A percentile compares a stretch with the other conserved stretches of the same genome.
Conservation (phyloP, 164 flowering plant genomes). For the Magnolia officinalis region DNA sequence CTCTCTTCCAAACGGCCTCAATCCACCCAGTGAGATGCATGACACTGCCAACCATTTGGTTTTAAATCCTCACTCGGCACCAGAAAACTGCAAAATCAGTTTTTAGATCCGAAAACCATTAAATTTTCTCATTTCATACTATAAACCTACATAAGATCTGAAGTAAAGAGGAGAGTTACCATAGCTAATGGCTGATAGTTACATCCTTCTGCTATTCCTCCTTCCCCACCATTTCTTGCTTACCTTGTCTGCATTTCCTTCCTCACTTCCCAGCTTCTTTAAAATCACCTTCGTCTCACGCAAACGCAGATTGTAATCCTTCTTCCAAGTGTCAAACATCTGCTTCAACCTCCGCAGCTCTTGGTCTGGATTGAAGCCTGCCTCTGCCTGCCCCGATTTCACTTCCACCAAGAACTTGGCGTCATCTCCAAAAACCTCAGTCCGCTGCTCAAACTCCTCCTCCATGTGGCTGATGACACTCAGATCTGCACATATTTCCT, state of each 20-base stretch:
- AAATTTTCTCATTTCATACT: too few species aligned
- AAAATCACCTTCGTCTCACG: conserved; percentile 82
- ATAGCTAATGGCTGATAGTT: too few species aligned
- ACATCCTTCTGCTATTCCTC: conserved; percentile 45
- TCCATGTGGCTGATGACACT: conserved; percentile 78
- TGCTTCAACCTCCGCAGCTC: conserved; percentile 81
- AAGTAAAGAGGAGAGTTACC: too few species aligned
- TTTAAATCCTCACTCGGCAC: too few species aligned
- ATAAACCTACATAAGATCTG: too few species aligned
- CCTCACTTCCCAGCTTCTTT: conserved; percentile 71
- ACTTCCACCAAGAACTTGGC: conserved; percentile 95
- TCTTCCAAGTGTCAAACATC: conserved; percentile 93
- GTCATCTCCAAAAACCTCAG: conserved; percentile 85
- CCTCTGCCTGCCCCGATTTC: conserved; percentile 87
- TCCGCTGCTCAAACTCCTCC: conserved; percentile 88
- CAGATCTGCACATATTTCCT: conserved; percentile 64
- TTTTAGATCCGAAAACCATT: too few species aligned
- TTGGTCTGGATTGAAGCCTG: conserved; percentile 68
- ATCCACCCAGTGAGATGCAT: too few species aligned
- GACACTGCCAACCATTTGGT: too few species aligned
- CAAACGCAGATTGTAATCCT: conserved; percentile 70
- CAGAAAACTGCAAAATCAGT: too few species aligned
- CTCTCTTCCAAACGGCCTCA: too few species aligned
- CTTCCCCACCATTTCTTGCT: conserved; percentile 95
- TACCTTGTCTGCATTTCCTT: conserved; percentile 39